These are phyloP conservation scores for Dryadomyces quercivorus DNA, from an alignment of 2,329 filamentous ascomycete genomes.

Conservation along the genomic window DNA sequence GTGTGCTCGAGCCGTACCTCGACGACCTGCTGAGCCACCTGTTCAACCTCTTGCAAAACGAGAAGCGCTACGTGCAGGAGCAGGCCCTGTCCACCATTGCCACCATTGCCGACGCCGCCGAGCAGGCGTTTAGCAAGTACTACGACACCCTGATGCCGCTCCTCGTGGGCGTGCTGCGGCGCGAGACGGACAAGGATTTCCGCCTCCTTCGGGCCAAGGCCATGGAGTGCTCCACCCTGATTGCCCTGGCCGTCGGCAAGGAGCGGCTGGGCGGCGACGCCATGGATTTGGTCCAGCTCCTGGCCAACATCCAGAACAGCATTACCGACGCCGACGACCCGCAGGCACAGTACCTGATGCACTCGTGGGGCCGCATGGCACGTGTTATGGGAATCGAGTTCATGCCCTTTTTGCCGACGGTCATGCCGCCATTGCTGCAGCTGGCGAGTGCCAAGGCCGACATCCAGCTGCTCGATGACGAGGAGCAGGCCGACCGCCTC, in stretches of 20 bases:
- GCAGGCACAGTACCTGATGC: constrained; percentile 91
- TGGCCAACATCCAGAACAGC: constrained; percentile 74
- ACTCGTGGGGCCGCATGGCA: constrained; percentile 99
- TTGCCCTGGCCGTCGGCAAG: constrained; percentile 88
- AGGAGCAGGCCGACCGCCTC: constrained; percentile 84
- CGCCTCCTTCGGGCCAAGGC: constrained; percentile 86
- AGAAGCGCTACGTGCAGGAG: constrained; percentile 94
- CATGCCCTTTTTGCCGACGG: constrained; percentile 78
- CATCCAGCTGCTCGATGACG: constrained; percentile 89
- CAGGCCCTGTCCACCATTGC: constrained; percentile 96
- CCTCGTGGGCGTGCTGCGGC: constrained; percentile 75
- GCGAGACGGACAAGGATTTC: constrained; percentile 89
- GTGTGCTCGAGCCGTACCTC: constrained; percentile 81
- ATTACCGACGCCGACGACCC: constrained; percentile 90
- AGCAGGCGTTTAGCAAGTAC: constrained; percentile 88
- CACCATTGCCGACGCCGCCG: constrained; percentile 95
- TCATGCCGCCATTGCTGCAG: constrained; percentile 88
- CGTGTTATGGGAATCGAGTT: constrained; percentile 85
- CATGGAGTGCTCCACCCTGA: constrained; percentile 97
- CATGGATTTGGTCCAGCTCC: constrained; percentile 71
- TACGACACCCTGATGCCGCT: constrained; percentile 94
- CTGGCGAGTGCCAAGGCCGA: constrained; percentile 92
- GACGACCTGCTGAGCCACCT: constrained; percentile 77
- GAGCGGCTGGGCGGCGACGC: constrained; percentile 84
- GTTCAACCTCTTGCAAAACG: constrained; percentile 76